A percentile compares a stretch with the other conserved stretches of the same genome.
These are phyloP conservation scores for Leccinum pachyderme DNA, from an alignment of 1,284 basidiomycete genomes.

Conservation along the genomic window DNA sequence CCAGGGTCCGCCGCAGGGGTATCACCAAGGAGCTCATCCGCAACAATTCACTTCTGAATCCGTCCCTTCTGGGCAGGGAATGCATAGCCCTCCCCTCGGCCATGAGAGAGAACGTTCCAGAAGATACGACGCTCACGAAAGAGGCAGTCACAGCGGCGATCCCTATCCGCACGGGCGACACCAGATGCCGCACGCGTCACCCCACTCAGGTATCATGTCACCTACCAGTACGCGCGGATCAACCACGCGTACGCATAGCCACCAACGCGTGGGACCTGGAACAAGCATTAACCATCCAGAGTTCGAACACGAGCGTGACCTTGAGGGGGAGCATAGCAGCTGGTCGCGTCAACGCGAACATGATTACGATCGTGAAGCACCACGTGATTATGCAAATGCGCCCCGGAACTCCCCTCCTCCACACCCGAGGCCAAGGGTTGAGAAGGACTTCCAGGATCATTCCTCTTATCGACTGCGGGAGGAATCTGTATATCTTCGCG, in stretches of 20 bases:
- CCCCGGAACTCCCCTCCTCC: constrained; percentile 41
- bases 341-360: constrained; percentile 48
- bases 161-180: constrained; percentile 32
- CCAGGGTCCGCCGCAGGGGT: constrained; percentile 33
- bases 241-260: constrained; percentile 49
- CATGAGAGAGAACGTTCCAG: constrained; percentile 44
- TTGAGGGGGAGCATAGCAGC: constrained; percentile 44
- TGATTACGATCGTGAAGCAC: constrained; percentile 41
- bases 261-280: constrained; percentile 65
- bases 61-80: constrained; percentile 41
- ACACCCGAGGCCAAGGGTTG: constrained; percentile 37
- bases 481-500: constrained; percentile 45
- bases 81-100: constrained; percentile 49
- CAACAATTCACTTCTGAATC: constrained; percentile 46
- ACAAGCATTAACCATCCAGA: constrained; percentile 51
- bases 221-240: constrained; percentile 34
- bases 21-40: constrained; percentile 35
- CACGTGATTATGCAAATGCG: constrained; percentile 32
- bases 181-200: constrained; percentile 38
- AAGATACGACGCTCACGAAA: constrained; percentile 42
- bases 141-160: constrained; percentile 28
- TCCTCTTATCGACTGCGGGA: constrained; percentile 43
- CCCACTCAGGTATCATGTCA: constrained; percentile 36
- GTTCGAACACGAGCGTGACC: constrained; percentile 44
- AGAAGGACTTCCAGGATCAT: constrained; percentile 38